Conservation (phyloP, 1,139 yeast species). For the Magnusiomyces paraingens region DNA sequence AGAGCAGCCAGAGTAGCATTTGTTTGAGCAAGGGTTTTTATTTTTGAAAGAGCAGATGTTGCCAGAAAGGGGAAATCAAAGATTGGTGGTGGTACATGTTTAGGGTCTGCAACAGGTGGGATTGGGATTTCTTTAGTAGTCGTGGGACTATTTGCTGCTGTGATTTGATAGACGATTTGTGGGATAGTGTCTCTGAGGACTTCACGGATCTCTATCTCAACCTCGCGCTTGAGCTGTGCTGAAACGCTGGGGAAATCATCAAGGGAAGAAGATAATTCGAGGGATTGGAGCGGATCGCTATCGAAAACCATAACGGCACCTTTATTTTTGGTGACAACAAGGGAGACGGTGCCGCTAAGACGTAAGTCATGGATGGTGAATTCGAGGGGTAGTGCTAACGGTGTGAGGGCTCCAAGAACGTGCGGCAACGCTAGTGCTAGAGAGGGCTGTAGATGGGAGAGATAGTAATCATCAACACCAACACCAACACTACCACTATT, state of each 20-base stretch:
- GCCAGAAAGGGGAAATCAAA: no score
- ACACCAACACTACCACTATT: no score
- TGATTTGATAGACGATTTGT: conserved; percentile 59
- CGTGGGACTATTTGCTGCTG: neutral
- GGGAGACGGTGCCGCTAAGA: conserved; percentile 60
- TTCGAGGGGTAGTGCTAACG: conserved; percentile 61
- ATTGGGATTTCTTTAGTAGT: no score
- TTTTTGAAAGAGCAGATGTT: no score
- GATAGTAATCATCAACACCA: no score
- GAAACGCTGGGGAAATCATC: conserved; percentile 72
- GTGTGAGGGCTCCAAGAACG: conserved; percentile 46
- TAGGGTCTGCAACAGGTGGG: no score
- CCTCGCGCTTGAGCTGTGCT: conserved; percentile 57
- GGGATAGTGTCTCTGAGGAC: conserved; percentile 73
- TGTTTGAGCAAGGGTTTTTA: no score
- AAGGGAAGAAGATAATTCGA: conserved; percentile 63
- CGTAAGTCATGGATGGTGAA: conserved; percentile 55
- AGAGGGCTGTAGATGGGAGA: no score
- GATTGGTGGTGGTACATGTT: no score
- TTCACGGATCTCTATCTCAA: conserved; percentile 64
- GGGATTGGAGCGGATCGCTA: conserved; percentile 71
- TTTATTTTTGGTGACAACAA: conserved; percentile 61
- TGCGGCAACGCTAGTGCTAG: conserved; percentile 46
- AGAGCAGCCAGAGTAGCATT: no score
- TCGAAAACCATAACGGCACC: conserved; percentile 69